Conservation (phyloP, 2,329 filamentous ascomycete genomes). For the Xylaria sp. region DNA sequence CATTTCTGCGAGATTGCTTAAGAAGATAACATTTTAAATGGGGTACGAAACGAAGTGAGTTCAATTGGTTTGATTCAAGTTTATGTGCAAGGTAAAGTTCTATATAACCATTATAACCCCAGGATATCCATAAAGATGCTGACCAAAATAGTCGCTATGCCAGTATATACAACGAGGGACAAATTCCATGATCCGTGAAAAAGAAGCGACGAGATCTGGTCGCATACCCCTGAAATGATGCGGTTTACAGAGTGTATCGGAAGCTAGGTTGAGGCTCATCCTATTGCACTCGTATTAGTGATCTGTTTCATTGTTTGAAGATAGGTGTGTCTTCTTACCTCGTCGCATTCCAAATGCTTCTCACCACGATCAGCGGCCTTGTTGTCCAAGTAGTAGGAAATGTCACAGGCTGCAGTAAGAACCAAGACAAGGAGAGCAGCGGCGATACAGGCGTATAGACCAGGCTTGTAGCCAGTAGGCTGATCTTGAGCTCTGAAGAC, state of each 20-base stretch:
- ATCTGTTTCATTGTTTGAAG: neutral
- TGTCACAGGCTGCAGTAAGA: slow-evolving; percentile 55
- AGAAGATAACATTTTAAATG: neutral
- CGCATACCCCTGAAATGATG: neutral
- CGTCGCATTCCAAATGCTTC: slow-evolving; percentile 60
- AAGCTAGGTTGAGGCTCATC: slow-evolving; percentile 53
- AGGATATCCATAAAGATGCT: slow-evolving; percentile 24
- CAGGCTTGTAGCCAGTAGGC: slow-evolving; percentile 62
- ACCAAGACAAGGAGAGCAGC: slow-evolving; percentile 59
- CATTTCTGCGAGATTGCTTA: neutral
- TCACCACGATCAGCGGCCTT: slow-evolving; percentile 63
- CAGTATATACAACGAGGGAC: slow-evolving; percentile 29
- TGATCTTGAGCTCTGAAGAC: slow-evolving; percentile 72
- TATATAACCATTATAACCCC: slow-evolving; percentile 27
- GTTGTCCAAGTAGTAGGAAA: slow-evolving; percentile 58
- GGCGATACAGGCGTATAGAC: slow-evolving; percentile 65
- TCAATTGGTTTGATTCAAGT: slow-evolving; percentile 17
- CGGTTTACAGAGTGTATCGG: slow-evolving; percentile 53
- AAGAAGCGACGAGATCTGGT: neutral
- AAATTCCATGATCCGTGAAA: neutral
- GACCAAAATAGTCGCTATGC: slow-evolving; percentile 27
- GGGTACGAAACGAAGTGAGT: slow-evolving; percentile 14
- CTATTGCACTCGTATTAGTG: slow-evolving; percentile 39
- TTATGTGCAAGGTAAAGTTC: slow-evolving; percentile 27
- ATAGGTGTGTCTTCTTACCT: slow-evolving; percentile 53